Evolutionary conservation across 768 basidiomycete species (phyloP).

Genomic region (Trichaptum fuscoviolaceum): DNA sequence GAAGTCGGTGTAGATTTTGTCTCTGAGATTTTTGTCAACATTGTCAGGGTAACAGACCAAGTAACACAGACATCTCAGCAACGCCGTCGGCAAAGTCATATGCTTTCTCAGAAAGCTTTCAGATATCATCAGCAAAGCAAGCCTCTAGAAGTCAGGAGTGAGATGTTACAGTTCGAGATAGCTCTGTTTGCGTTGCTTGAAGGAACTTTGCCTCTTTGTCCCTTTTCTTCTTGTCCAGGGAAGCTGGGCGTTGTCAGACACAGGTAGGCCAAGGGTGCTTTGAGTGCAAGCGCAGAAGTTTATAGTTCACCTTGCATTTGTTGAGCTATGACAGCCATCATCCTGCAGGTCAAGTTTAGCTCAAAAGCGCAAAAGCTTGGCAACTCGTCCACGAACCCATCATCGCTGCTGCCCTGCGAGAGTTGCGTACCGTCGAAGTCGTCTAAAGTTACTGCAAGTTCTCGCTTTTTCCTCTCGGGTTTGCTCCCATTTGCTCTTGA

Average conservation of each 20-base stretch:
- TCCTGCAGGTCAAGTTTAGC: not conserved
- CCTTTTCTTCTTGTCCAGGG: conserved; percentile 3
- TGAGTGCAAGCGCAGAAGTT: not conserved
- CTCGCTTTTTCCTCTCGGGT: not conserved
- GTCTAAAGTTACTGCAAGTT: not conserved
- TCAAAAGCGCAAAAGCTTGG: not conserved
- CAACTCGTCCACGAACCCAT: not conserved
- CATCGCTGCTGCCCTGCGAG: conserved; percentile 2
- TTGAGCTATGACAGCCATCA: conserved; percentile 3
- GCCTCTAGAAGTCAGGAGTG: not conserved
- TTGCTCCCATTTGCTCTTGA: not conserved
- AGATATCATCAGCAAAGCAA: not conserved
- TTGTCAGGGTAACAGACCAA: not conserved
- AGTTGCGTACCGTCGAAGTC: not conserved
- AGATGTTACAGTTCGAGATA: not conserved
- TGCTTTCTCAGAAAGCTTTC: conserved; percentile 1
- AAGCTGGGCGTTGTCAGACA: not conserved
- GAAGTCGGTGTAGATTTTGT: conserved; percentile 2
- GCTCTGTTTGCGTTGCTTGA: conserved; percentile 3
- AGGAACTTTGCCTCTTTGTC: not conserved
- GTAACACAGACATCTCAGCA: conserved; percentile 1
- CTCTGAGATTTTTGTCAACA: not conserved
- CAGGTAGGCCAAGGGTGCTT: not conserved
- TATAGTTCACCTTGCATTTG: conserved; percentile 3
- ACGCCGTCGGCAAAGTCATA: conserved; percentile 1